Conservation (phyloP, 768 basidiomycete species). For the Trametes meyenii region DNA sequence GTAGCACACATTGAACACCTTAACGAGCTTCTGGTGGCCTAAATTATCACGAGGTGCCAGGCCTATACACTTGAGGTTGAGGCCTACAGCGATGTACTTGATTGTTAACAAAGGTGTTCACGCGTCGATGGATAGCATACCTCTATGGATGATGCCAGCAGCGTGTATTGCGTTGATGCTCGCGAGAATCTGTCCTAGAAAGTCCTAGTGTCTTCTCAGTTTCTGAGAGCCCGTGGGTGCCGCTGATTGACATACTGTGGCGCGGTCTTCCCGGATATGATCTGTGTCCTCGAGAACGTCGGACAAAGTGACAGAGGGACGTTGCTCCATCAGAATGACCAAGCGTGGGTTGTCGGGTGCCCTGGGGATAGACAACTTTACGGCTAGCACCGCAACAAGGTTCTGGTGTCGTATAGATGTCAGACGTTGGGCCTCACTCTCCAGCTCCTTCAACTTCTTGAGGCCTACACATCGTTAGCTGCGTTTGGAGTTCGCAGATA, state of each 20-base stretch:
- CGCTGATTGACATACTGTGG: slow-evolving; percentile 48
- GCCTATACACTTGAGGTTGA: slow-evolving; percentile 62
- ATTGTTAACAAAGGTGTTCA: not conserved
- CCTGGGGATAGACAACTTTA: slow-evolving; percentile 60
- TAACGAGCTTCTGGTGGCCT: slow-evolving; percentile 64
- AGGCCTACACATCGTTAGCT: slow-evolving; percentile 44
- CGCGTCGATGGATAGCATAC: slow-evolving; percentile 35
- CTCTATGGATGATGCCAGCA: slow-evolving; percentile 68
- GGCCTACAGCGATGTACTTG: slow-evolving; percentile 42
- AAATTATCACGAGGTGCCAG: slow-evolving; percentile 55
- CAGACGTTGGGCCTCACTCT: slow-evolving; percentile 65
- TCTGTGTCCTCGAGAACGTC: slow-evolving; percentile 81
- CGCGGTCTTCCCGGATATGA: slow-evolving; percentile 70
- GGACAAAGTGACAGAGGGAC: slow-evolving; percentile 63
- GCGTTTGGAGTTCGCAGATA: too few species aligned
- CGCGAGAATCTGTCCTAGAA: slow-evolving; percentile 70
- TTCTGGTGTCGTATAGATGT: slow-evolving; percentile 63
- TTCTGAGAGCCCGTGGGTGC: not conserved
- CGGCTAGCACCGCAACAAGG: slow-evolving; percentile 66
- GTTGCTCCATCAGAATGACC: slow-evolving; percentile 71
- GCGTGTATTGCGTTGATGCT: slow-evolving; percentile 71
- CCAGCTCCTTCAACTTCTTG: slow-evolving; percentile 70
- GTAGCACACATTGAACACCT: slow-evolving; percentile 74
- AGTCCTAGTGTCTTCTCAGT: slow-evolving; percentile 53
- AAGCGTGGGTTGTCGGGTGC: slow-evolving; percentile 54